Conservation (phyloP, 1,284 basidiomycete species). For the Sporisorium graminicola region DNA sequence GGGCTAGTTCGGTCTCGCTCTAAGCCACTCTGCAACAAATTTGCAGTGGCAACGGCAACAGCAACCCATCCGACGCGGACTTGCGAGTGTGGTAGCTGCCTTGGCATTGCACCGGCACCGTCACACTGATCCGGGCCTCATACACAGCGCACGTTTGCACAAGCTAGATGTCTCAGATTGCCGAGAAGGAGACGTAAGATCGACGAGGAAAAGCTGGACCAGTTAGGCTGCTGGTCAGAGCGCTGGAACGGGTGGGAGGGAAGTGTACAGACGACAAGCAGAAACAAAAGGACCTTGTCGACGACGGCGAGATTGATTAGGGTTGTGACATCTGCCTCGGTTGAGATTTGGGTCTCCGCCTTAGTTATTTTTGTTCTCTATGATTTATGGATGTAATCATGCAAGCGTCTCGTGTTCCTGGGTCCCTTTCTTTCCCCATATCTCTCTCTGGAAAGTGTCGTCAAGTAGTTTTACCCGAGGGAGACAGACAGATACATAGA, state of each 20-base stretch:
- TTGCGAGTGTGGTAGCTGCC: not conserved
- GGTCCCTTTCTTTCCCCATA: not conserved
- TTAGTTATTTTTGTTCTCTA: not conserved
- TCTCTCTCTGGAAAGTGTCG: no score
- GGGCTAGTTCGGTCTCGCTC: no score
- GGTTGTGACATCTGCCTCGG: constrained; percentile 13
- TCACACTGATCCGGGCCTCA: not conserved
- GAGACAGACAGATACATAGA: no score
- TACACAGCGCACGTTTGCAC: no score
- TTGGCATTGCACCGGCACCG: not conserved
- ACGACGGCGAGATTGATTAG: constrained; percentile 8
- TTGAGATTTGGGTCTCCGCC: not conserved
- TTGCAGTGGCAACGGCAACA: not conserved
- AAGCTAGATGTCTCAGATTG: no score
- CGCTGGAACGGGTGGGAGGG: no score
- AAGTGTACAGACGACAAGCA: not conserved
- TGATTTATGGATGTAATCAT: not conserved
- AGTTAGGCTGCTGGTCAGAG: not conserved
- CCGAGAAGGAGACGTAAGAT: not conserved
- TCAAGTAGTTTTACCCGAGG: no score
- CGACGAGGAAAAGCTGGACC: not conserved
- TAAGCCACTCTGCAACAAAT: no score
- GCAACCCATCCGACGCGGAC: not conserved
- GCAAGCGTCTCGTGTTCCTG: not conserved
- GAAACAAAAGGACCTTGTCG: not conserved